Evolutionary conservation across 2,329 filamentous ascomycete genomes (phyloP).

Genomic region (Emmonsiellopsis sp.): DNA sequence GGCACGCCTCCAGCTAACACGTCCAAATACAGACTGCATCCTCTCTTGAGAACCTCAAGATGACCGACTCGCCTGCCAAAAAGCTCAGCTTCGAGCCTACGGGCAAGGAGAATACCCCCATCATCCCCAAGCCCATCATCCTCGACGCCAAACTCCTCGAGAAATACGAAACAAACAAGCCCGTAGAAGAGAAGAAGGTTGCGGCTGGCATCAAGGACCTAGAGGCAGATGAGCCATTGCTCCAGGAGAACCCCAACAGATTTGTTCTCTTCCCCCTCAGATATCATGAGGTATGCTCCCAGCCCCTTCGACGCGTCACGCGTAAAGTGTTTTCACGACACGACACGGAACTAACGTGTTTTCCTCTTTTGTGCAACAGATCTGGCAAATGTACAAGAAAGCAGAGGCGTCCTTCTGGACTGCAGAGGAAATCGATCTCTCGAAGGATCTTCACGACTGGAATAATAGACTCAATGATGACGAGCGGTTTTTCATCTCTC

Average conservation of each 20-base stretch:
- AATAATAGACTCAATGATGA: slow-evolving; percentile 95
- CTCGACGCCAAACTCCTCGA: slow-evolving; percentile 43
- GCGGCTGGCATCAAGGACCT: slow-evolving; percentile 51
- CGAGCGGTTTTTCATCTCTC: slow-evolving; percentile 96
- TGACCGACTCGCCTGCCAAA: slow-evolving; percentile 79
- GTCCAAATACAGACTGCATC: slow-evolving; percentile 60
- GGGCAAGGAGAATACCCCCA: slow-evolving; percentile 71
- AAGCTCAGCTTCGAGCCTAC: slow-evolving; percentile 67
- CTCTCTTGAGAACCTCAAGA: slow-evolving; percentile 79
- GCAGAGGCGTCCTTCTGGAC: slow-evolving; percentile 99
- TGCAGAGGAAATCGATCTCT: slow-evolving; percentile 97
- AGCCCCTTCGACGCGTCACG: slow-evolving; percentile 48
- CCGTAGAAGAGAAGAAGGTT: slow-evolving; percentile 11
- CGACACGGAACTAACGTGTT: slow-evolving; percentile 28
- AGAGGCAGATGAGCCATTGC: slow-evolving; percentile 77
- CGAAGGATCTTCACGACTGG: slow-evolving; percentile 98
- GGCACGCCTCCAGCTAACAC: slow-evolving; percentile 22
- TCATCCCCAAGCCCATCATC: slow-evolving; percentile 42
- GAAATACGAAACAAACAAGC: slow-evolving; percentile 31
- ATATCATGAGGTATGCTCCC: slow-evolving; percentile 83
- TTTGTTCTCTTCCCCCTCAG: slow-evolving; percentile 99
- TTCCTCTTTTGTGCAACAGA: slow-evolving; percentile 44
- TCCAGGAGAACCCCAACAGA: slow-evolving; percentile 89
- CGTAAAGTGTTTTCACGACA: slow-evolving; percentile 51
- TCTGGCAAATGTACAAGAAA: slow-evolving; percentile 99